Evolutionary conservation across 2,329 filamentous ascomycete genomes (phyloP), one percentile per base, ranked within the genome.

Genomic region (Stenocarpella maydis): DNA sequence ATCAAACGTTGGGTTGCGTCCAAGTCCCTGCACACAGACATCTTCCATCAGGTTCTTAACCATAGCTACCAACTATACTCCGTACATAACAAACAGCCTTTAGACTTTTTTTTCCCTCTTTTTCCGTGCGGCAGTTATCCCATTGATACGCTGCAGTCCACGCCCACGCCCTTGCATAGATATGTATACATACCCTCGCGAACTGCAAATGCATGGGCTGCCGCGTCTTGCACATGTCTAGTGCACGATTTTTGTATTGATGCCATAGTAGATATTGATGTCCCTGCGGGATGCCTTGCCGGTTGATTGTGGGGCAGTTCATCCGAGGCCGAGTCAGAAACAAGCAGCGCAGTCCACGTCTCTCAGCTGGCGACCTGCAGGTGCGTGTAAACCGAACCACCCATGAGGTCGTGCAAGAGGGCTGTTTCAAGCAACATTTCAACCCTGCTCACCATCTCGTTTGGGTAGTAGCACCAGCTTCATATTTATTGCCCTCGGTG

Each of bases 81-180:
- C 34, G 31, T 8, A 31, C 31, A 24, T 21, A 28, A 9, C 34
- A 28, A n/a, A n/a, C n/a, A n/a, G n/a, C n/a, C n/a, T n/a, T n/a
- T n/a, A n/a, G n/a, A n/a, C n/a, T n/a, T n/a, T n/a, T n/a, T n/a
- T n/a, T n/a, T n/a, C n/a, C n/a, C n/a, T n/a, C n/a, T n/a, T n/a
- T n/a, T n/a, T n/a, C n/a, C n/a, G n/a, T n/a, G n/a, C 58, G 43
- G 58, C 58, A 63, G 58, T 63, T 63, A 49, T 34, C 24, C n/a
- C 19, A 3, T 37, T 37, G 58, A 2, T 19, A 63, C 43, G 19
- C 26, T 60, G 54, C 24, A 28, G 9, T n/a, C 3, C 9, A 26
- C n/a, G n/a, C 53, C 9, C 31, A 31, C 4, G 31, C n/a, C n/a
- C n/a, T n/a, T n/a, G n/a, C n/a, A n/a, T n/a, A n/a, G n/a, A n/a